A percentile compares a stretch with the other conserved stretches of the same genome.
Conservation (phyloP, 441 rosid genomes). For the Pelargonium cotyledonis region DNA sequence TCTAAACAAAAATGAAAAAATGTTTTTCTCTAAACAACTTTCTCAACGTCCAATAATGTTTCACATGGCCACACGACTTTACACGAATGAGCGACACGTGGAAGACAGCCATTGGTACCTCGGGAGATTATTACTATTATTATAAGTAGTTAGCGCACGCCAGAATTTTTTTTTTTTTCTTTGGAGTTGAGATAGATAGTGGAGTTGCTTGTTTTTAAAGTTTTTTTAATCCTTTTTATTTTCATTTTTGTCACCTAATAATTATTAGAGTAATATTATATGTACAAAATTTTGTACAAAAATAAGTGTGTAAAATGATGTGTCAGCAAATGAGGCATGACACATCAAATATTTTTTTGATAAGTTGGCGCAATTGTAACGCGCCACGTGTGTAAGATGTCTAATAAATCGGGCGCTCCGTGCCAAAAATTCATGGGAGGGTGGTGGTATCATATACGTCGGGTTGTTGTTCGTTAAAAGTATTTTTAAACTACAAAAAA, state of each 20-base stretch:
- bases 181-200: conserved; percentile 12
- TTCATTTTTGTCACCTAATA: background rate
- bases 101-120: conserved; percentile 12
- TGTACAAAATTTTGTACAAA: too few relatives aligned
- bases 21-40: conserved; percentile 17
- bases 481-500: too few relatives aligned
- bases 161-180: conserved; percentile 34
- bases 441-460: too few relatives aligned
- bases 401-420: too few relatives aligned
- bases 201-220: conserved; percentile 40
- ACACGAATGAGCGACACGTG: conserved; percentile 30
- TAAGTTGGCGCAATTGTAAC: too few relatives aligned
- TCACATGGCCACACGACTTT: conserved; percentile 44
- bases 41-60: conserved; percentile 47
- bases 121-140: conserved; percentile 17
- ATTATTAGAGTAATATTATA: background rate
- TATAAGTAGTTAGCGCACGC: conserved; percentile 41
- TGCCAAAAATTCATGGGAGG: too few relatives aligned
- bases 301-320: too few relatives aligned
- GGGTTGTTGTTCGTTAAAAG: too few relatives aligned
- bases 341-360: too few relatives aligned
- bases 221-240: conserved; percentile 18
- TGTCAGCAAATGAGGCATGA: too few relatives aligned
- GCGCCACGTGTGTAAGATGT: too few relatives aligned
- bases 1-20: too few relatives aligned